Evolutionary conservation across 2,329 filamentous ascomycete species (phyloP).

Genomic region (Talaromyces sp.): DNA sequence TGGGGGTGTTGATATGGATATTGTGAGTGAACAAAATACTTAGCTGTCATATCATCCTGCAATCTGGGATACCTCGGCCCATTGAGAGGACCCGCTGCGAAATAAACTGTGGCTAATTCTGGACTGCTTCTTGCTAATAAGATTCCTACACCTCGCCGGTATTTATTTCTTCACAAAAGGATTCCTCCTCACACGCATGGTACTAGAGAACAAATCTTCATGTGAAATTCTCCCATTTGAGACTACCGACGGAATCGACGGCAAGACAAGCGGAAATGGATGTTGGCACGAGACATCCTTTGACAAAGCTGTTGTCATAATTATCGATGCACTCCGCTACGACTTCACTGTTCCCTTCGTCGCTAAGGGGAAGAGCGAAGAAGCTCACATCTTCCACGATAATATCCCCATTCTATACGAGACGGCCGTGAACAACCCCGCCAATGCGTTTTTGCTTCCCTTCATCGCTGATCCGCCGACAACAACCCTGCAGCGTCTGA

Average conservation of each 20-base stretch:
- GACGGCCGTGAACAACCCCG: conserved; percentile 70
- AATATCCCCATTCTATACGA: conserved; percentile 86
- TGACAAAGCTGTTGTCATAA: conserved; percentile 83
- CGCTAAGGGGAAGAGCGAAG: conserved; percentile 47
- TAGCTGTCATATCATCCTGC: not conserved
- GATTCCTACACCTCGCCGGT: conserved; percentile 73
- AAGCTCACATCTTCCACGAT: conserved; percentile 75
- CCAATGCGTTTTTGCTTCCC: conserved; percentile 84
- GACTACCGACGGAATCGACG: conserved; percentile 21
- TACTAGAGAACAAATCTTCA: conserved; percentile 74
- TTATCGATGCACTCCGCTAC: conserved; percentile 93
- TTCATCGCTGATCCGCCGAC: conserved; percentile 98
- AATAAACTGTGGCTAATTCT: not conserved
- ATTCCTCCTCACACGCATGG: conserved; percentile 85
- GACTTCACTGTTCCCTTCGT: conserved; percentile 88
- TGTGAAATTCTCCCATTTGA: conserved; percentile 71
- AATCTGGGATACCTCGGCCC: not conserved
- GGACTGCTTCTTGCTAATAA: conserved; percentile 30
- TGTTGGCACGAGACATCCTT: conserved; percentile 98
- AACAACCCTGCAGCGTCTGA: conserved; percentile 86
- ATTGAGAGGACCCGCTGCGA: not conserved
- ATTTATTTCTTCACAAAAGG: conserved; percentile 93
- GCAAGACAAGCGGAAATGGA: conserved; percentile 57
- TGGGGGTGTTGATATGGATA: conserved; percentile 45
- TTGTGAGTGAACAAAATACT: conserved; percentile 35